Percentiles rank a stretch among this genome's conserved stretches.
Evolutionary conservation across 1,284 basidiomycete species (phyloP).

Genomic region (Naganishia liquefaciens): DNA sequence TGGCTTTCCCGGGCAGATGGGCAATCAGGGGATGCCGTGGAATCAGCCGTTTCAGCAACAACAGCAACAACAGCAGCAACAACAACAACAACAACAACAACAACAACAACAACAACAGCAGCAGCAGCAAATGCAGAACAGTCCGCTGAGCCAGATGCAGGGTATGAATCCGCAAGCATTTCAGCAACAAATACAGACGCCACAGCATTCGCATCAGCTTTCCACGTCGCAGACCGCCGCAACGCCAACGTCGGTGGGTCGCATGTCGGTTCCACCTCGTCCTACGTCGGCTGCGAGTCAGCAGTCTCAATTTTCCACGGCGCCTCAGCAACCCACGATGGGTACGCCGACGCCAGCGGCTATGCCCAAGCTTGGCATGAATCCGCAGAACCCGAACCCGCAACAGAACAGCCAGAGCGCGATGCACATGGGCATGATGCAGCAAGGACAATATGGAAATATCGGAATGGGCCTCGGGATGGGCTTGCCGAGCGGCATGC

Average conservation of each 20-base stretch:
- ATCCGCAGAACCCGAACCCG: neutral
- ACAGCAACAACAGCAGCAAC: slow-evolving; percentile 8
- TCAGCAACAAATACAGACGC: neutral
- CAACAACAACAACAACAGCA: slow-evolving; percentile 8
- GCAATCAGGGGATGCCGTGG: neutral
- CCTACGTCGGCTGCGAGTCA: slow-evolving; percentile 14
- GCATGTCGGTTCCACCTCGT: slow-evolving; percentile 21
- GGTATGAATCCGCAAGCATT: neutral
- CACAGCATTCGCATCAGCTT: slow-evolving; percentile 5
- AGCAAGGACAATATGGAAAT: neutral
- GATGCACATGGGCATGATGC: slow-evolving; percentile 9
- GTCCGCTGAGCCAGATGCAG: neutral
- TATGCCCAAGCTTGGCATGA: slow-evolving; percentile 1
- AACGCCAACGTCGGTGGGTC: neutral
- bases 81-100: neutral
- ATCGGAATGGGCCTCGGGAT: slow-evolving; percentile 4
- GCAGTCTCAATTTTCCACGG: slow-evolving; percentile 8
- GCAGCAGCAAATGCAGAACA: slow-evolving; percentile 11
- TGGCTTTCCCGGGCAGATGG: neutral
- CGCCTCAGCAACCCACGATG: slow-evolving; percentile 3
- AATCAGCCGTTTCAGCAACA: neutral
- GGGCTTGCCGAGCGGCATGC: neutral
- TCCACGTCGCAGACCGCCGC: neutral
- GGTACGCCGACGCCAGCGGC: slow-evolving; percentile 14
- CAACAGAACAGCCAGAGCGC: neutral